phyloP scores from a whole-genome alignment of 495 filamentous ascomycete genomes.

The Daldinia loculata region DNA sequence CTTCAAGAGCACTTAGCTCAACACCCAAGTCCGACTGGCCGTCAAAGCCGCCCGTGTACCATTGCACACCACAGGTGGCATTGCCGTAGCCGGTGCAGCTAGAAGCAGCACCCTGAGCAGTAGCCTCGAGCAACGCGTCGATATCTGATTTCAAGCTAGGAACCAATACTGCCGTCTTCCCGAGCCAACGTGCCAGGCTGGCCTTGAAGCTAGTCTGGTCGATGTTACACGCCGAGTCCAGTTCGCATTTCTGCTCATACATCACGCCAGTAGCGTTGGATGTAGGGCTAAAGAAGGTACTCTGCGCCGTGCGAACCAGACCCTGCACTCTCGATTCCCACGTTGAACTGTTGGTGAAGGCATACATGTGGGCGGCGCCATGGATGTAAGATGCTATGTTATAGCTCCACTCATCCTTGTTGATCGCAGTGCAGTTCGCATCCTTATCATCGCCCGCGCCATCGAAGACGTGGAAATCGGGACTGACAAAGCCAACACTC shows the following conservation, averaged over 20 bases:
- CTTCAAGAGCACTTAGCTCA: slow-evolving; percentile 67
- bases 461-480: slow-evolving; percentile 71
- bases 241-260: slow-evolving; percentile 77
- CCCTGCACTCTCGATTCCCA: slow-evolving; percentile 69
- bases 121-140: slow-evolving; percentile 61
- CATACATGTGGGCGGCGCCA: slow-evolving; percentile 82
- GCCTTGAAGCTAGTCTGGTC: slow-evolving; percentile 82
- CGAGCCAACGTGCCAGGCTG: slow-evolving; percentile 78
- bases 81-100: slow-evolving; percentile 68
- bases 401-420: slow-evolving; percentile 77
- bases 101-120: slow-evolving; percentile 68
- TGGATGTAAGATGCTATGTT: slow-evolving; percentile 76
- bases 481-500: slow-evolving; percentile 67
- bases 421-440: slow-evolving; percentile 66
- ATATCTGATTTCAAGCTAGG: slow-evolving; percentile 66
- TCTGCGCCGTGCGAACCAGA: slow-evolving; percentile 60
- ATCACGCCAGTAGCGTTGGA: slow-evolving; percentile 64
- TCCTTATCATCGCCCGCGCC: slow-evolving; percentile 68
- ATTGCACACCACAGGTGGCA: slow-evolving; percentile 72
- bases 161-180: slow-evolving; percentile 70
- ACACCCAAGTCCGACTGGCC: slow-evolving; percentile 65
- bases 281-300: slow-evolving; percentile 65
- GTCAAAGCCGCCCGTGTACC: slow-evolving; percentile 69
- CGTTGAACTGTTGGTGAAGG: slow-evolving; percentile 63
- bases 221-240: slow-evolving; percentile 66